Evolutionary conservation across 129 eudicot species (phyloP).

Genomic region (Smallanthus sonchifolius): DNA sequence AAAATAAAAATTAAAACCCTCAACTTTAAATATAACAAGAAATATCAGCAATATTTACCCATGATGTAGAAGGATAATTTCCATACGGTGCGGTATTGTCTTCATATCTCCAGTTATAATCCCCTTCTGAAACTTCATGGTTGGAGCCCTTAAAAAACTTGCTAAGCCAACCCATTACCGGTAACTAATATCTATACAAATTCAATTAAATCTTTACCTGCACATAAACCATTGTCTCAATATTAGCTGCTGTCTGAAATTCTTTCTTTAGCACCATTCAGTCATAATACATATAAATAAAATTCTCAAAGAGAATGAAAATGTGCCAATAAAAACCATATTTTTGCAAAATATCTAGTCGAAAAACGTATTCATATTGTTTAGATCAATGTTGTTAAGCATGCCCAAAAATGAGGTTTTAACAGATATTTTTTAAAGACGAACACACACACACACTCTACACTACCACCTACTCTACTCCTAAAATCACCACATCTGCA

Average conservation of each 20-base stretch:
- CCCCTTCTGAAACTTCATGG: slow-evolving; percentile 68
- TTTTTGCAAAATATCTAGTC: background rate
- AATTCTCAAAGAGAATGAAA: no score
- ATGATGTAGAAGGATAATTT: slow-evolving; percentile 67
- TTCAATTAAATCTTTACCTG: slow-evolving; percentile 34
- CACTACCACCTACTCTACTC: no score
- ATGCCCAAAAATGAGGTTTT: background rate
- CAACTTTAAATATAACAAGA: background rate
- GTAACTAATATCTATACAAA: slow-evolving; percentile 30
- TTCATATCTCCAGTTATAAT: slow-evolving; percentile 52
- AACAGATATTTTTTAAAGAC: background rate
- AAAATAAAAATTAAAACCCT: background rate
- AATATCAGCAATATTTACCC: slow-evolving; percentile 38
- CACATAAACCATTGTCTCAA: slow-evolving; percentile 15
- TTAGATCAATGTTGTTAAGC: background rate
- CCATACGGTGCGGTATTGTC: slow-evolving; percentile 35
- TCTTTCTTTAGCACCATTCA: background rate
- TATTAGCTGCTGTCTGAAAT: background rate
- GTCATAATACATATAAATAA: background rate
- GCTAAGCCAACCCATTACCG: slow-evolving; percentile 89
- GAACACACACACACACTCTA: no score
- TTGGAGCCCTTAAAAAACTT: slow-evolving; percentile 83
- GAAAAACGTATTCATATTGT: background rate
- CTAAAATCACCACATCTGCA: background rate
- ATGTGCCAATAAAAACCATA: background rate